Conservation (phyloP, 1,284 basidiomycete species). For the Stygiomarasmius scandens region DNA sequence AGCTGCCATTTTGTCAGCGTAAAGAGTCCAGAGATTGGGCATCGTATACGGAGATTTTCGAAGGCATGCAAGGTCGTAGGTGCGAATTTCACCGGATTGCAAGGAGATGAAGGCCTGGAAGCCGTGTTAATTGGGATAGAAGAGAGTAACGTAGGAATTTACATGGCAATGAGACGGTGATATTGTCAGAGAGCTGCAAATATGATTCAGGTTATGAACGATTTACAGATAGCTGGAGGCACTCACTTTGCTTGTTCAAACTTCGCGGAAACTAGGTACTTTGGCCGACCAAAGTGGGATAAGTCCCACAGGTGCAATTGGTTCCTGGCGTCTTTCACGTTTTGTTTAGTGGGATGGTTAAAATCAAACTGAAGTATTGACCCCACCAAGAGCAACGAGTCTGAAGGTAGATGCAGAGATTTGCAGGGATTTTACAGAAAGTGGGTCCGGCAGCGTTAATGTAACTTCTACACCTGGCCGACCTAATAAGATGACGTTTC, state of each 20-base stretch:
- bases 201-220: conserved; percentile 7
- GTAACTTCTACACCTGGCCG: conserved; percentile 61
- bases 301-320: conserved; percentile 75
- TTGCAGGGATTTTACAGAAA: conserved; percentile 61
- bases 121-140: background rate
- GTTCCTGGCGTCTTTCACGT: conserved; percentile 60
- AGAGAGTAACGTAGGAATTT: background rate
- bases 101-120: conserved; percentile 61
- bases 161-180: conserved; percentile 74
- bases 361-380: conserved; percentile 1
- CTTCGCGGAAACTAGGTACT: conserved; percentile 52
- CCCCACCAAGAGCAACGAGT: conserved; percentile 66
- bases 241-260: conserved; percentile 48
- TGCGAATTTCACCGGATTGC: conserved; percentile 60
- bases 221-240: background rate
- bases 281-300: conserved; percentile 53
- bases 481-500: conserved; percentile 66
- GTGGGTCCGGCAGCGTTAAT: conserved; percentile 53
- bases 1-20: conserved; percentile 68
- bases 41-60: conserved; percentile 67
- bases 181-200: conserved; percentile 61
- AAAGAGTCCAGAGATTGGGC: conserved; percentile 75
- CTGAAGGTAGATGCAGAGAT: conserved; percentile 62
- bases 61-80: conserved; percentile 72
- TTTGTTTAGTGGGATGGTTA: too few relatives aligned